Evolutionary conservation across 1,139 yeast genomes (phyloP), one percentile per base, ranked within the genome.

Genomic region (Pichia sp.): DNA sequence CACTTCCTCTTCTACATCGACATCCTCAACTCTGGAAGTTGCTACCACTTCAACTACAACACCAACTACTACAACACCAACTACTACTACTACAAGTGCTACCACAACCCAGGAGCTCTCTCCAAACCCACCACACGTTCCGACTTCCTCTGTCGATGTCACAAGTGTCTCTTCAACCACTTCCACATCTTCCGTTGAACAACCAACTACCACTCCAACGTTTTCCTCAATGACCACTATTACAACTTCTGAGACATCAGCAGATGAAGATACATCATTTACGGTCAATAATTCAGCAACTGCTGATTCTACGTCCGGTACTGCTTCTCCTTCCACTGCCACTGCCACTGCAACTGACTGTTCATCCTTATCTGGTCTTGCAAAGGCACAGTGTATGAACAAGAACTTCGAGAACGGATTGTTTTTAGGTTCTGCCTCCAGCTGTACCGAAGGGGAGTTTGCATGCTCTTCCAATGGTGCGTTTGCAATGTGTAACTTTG

Each of bases 401-500:
- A 49, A 56, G 1, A 63, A 60, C 44, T 67, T 61, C 49, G 55
- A 44, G 32, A 51, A 54, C 38, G 71, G 71, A 11, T 51, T 60
- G 33, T 66, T 45, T 51, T 46, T 54, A 16, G 68, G 68, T 1
- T 56, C 60, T 42, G 56, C 61, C 38, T 50, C 61, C 53, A 52
- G 69, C 55, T 77, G 83, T 58, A 60, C 62, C 5, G 71, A 68
- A 36, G 81, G 81, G 42, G 69, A 68, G 10, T 53, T 69, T 35
- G 69, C 78, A 4, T 79, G 84, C 60, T 57, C 71, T 16, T 55
- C 67, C 16, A 64, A 65, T 49, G 81, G 79, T 41, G 52, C 64
- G 37, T 69, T 72, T 52, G 78, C 82, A 16, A 62, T 76, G 36
- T 79, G 85, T 62, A 68, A 73, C 55, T 68, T 64, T 54, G 77